phyloP scores from a whole-genome alignment of 2,329 filamentous ascomycete genomes.

The Harringtonia aguacate region DNA sequence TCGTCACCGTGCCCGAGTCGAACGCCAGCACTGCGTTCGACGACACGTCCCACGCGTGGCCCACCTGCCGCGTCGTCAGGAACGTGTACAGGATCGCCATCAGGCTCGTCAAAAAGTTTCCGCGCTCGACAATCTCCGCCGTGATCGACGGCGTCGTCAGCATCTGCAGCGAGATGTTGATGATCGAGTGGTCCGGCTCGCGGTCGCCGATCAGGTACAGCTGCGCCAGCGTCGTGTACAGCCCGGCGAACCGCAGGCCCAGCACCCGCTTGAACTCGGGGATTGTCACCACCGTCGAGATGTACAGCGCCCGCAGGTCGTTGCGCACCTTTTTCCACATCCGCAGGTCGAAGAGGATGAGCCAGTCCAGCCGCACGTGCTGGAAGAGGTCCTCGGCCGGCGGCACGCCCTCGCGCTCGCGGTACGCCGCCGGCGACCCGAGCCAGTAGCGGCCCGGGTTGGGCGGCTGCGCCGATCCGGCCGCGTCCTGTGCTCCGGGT shows the following conservation, averaged over 20 bases:
- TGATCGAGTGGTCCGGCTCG: slow-evolving; percentile 96
- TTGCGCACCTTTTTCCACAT: slow-evolving; percentile 96
- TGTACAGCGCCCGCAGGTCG: slow-evolving; percentile 85
- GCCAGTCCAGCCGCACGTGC: slow-evolving; percentile 82
- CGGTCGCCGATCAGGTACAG: slow-evolving; percentile 92
- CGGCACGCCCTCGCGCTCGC: slow-evolving; percentile 49
- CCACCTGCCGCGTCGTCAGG: slow-evolving; percentile 88
- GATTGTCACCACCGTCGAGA: slow-evolving; percentile 90
- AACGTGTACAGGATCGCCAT: slow-evolving; percentile 98
- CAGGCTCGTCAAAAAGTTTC: slow-evolving; percentile 90
- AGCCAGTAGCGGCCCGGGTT: slow-evolving; percentile 76
- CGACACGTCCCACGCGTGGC: slow-evolving; percentile 81
- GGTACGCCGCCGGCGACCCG: slow-evolving; percentile 63
- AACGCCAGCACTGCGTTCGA: slow-evolving; percentile 81
- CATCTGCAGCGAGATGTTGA: slow-evolving; percentile 94
- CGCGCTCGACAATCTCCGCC: slow-evolving; percentile 84
- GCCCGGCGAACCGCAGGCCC: slow-evolving; percentile 82
- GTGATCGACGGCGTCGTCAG: slow-evolving; percentile 95
- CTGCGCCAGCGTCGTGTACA: slow-evolving; percentile 90
- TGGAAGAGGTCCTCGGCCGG: slow-evolving; percentile 81
- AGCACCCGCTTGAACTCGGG: slow-evolving; percentile 93
- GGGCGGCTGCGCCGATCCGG: slow-evolving; percentile 36
- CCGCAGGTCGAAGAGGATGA: slow-evolving; percentile 86
- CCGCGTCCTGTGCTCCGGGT: slow-evolving; percentile 42
- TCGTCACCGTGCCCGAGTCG: slow-evolving; percentile 89